Conservation (phyloP, 495 filamentous ascomycete species). For the Aspergillus heteromorphus region DNA sequence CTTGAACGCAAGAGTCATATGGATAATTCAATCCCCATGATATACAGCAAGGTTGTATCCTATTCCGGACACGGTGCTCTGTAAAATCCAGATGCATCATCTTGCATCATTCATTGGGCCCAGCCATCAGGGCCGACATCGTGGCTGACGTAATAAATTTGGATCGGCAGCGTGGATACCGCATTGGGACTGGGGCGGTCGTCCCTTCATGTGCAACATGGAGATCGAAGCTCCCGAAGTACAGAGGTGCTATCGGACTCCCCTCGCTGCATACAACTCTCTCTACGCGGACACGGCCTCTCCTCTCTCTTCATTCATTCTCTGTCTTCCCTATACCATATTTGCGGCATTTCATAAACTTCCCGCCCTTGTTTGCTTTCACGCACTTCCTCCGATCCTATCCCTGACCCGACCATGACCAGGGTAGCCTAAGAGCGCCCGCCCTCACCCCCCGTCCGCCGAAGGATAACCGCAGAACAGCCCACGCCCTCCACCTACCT, state of each 20-base stretch:
- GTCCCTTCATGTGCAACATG: slow-evolving; percentile 2
- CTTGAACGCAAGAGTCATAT: too few species aligned
- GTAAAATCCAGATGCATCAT: neutral
- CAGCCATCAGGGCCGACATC: neutral
- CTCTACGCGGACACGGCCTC: neutral
- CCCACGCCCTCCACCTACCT: slow-evolving; percentile 1
- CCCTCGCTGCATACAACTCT: neutral
- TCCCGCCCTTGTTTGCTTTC: neutral
- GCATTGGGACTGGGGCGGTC: neutral
- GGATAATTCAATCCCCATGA: too few species aligned
- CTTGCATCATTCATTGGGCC: neutral
- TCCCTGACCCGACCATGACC: slow-evolving; percentile 13
- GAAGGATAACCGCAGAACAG: slow-evolving; percentile 16
- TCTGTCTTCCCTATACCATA: neutral
- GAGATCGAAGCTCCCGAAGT: neutral
- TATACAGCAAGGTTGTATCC: neutral
- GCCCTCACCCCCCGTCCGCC: neutral
- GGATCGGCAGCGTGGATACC: neutral
- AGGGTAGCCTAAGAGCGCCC: slow-evolving; percentile 17
- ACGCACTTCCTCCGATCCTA: neutral
- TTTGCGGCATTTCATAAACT: too few species aligned
- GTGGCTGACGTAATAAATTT: neutral
- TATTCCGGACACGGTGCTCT: neutral
- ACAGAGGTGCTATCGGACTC: slow-evolving; percentile 1
- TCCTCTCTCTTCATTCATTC: too few species aligned